Evolutionary conservation across 208 protist genomes (phyloP).

Genomic region (Crithidia fasciculata): DNA sequence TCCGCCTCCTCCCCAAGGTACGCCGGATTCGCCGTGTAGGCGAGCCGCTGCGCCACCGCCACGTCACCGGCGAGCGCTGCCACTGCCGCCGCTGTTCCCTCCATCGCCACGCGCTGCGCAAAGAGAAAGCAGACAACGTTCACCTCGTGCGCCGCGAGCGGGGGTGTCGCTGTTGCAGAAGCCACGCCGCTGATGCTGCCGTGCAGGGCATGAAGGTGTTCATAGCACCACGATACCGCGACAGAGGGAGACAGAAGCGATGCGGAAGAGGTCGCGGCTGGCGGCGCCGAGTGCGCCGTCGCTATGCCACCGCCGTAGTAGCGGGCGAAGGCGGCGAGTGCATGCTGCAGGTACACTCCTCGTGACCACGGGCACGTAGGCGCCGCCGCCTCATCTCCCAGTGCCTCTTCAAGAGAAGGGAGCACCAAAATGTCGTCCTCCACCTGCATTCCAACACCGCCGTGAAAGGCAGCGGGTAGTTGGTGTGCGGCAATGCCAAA

Average conservation of each 20-base stretch:
- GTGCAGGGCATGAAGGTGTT: neutral
- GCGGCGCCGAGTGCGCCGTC: neutral
- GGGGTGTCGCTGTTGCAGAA: neutral
- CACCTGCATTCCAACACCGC: slow-evolving; percentile 53
- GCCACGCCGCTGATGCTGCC: neutral
- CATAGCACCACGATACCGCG: neutral
- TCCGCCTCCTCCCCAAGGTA: slow-evolving; percentile 3
- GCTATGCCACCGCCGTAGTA: slow-evolving; percentile 1
- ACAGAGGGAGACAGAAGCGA: neutral
- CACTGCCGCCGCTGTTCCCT: slow-evolving; percentile 27
- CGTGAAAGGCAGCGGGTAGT: slow-evolving; percentile 24
- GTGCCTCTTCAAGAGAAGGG: slow-evolving; percentile 7
- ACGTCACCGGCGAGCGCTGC: slow-evolving; percentile 23
- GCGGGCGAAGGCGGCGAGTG: slow-evolving; percentile 29
- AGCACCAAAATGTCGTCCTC: slow-evolving; percentile 70
- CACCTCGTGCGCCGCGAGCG: neutral
- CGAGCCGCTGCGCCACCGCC: neutral
- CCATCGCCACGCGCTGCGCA: slow-evolving; percentile 43
- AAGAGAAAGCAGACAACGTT: slow-evolving; percentile 44
- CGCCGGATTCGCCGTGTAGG: slow-evolving; percentile 12
- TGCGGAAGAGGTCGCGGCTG: neutral
- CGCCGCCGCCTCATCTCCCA: neutral
- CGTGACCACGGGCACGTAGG: slow-evolving; percentile 8
- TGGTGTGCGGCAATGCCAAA: slow-evolving; percentile 21
- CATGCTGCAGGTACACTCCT: slow-evolving; percentile 33